Conservation (phyloP, 2,329 filamentous ascomycete species). For the Fusarium fujikuroi region DNA sequence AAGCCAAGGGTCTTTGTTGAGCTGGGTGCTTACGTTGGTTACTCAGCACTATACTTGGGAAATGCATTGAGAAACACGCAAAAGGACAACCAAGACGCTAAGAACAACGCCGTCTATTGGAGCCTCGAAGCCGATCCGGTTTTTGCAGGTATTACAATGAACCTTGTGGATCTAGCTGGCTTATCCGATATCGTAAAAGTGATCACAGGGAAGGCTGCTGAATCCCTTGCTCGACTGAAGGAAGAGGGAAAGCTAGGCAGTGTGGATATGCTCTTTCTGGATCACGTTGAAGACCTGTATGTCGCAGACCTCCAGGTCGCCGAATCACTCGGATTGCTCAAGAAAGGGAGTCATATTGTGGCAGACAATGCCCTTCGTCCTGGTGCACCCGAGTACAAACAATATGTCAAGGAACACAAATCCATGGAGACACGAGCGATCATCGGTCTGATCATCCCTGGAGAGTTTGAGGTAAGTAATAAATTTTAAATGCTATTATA, state of each 20-base stretch:
- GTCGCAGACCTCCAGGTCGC: accelerated
- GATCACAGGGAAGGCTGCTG: background rate
- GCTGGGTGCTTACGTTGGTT: background rate
- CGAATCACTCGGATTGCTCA: background rate
- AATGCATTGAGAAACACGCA: background rate
- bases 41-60: background rate
- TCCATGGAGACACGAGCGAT: background rate
- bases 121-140: background rate
- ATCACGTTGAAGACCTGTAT: background rate
- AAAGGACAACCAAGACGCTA: background rate
- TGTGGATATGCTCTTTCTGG: background rate
- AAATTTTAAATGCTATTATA: accelerated
- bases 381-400: background rate
- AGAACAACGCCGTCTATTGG: background rate
- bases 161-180: background rate
- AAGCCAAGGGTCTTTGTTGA: background rate
- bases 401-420: background rate
- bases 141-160: background rate
- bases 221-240: background rate
- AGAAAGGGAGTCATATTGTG: background rate
- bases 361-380: background rate
- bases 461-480: background rate
- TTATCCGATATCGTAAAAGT: background rate
- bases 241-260: background rate
- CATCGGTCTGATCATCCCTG: background rate